phyloP scores from a whole-genome alignment of 495 filamentous ascomycete species.

The Hypomontagnella submonticulosa region DNA sequence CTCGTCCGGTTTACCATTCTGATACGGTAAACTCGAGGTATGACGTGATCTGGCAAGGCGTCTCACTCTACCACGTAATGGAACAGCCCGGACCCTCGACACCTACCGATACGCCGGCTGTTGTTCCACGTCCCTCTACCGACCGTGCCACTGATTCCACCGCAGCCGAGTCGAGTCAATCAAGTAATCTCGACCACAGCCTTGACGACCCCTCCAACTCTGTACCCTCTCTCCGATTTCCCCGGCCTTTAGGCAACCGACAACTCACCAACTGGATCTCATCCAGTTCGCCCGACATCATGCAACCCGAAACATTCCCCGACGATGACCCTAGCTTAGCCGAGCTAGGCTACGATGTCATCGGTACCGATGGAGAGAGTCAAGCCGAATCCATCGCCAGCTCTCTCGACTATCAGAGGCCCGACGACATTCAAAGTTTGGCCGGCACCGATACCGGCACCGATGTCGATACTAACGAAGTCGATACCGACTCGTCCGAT shows the following conservation, averaged over 20 bases:
- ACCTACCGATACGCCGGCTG: constrained; percentile 41
- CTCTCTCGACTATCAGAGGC: constrained; percentile 59
- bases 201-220: constrained; percentile 43
- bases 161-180: constrained; percentile 27
- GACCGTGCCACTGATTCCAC: constrained; percentile 27
- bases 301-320: constrained; percentile 54
- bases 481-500: constrained; percentile 50
- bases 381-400: constrained; percentile 53
- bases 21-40: constrained; percentile 45
- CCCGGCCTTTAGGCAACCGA: constrained; percentile 59
- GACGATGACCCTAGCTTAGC: constrained; percentile 59
- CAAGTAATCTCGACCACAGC: constrained; percentile 18
- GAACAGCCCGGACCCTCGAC: constrained; percentile 50
- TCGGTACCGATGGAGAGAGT: constrained; percentile 64
- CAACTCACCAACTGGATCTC: constrained; percentile 64
- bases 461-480: constrained; percentile 49
- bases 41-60: constrained; percentile 52
- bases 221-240: constrained; percentile 60
- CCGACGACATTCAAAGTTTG: constrained; percentile 66
- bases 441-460: constrained; percentile 60
- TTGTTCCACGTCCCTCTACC: constrained; percentile 35
- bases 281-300: constrained; percentile 60
- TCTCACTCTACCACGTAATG: constrained; percentile 56
- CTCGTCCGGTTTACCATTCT: constrained; percentile 41
- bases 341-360: constrained; percentile 68